Evolutionary conservation across 2,329 filamentous ascomycete species (phyloP).

Genomic region (Fusarium compactum): DNA sequence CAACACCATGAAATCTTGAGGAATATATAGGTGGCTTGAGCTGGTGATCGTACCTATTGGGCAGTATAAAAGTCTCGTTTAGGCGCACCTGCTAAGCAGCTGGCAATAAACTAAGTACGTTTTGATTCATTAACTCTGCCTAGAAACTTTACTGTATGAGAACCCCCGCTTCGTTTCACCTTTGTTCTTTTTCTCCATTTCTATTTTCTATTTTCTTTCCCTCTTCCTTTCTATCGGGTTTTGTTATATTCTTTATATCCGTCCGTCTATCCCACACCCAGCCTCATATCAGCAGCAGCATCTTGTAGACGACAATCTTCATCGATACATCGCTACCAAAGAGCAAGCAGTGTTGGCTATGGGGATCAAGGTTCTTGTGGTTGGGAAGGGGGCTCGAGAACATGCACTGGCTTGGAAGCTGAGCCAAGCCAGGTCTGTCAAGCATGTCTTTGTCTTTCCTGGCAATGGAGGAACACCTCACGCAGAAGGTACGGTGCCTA

Average conservation of each 20-base stretch:
- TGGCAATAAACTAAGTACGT: too few species aligned
- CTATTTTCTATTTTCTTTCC: not conserved
- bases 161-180: too few species aligned
- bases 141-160: too few species aligned
- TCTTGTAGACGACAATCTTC: too few species aligned
- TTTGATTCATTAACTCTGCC: too few species aligned
- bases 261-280: not conserved
- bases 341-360: too few species aligned
- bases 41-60: too few species aligned
- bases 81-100: not conserved
- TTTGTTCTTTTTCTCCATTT: too few species aligned
- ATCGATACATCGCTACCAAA: not conserved
- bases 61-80: not conserved
- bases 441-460: conserved; percentile 65
- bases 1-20: too few species aligned
- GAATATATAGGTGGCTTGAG: too few species aligned
- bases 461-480: conserved; percentile 76
- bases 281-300: too few species aligned
- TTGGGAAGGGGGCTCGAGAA: conserved; percentile 81
- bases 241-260: not conserved
- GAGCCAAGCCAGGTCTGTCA: conserved; percentile 71
- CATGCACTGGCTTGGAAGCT: conserved; percentile 83
- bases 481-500: conserved; percentile 60
- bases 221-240: not conserved
- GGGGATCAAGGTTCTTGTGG: conserved; percentile 65